Base-by-base conservation (phyloP, 2,329 filamentous ascomycete genomes). In the Penicillium sp. region DNA sequence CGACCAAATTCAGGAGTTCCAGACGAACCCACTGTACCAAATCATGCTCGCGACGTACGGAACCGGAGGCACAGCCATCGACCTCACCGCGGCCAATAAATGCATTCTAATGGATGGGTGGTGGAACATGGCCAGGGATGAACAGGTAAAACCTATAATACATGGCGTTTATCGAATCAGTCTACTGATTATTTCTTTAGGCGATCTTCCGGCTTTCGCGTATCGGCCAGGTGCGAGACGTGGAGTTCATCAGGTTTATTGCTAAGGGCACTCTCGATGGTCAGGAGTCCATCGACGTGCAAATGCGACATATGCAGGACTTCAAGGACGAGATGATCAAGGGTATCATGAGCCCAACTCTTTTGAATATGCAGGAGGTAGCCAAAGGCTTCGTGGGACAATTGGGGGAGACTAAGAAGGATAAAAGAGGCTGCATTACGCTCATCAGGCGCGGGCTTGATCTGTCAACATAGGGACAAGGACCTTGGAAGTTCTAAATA, bases 61-160 rank as follows among this genome's bases (percentile, higher is more conserved):
- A 44, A 78, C 76, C 20, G 82, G 82, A 28, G 81, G 82, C 2
- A 66, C 72, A 4, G 78, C 79, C 0, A 72, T 86, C 20, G 84
- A 86, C 56, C 67, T 86, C 9, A 82, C 80, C 0, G 77, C 77
- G 64, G 82, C 83, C 1, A 81, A 80, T 42, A 74, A 79, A 3
- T 77, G 81, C 20, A 80, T 83, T 18, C 67, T 79, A 0, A 44
- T 80, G 0, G 80, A 84, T 28, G 67, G 73, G 0, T 83, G 80
- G 79, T 89, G 81, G 81, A 88, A 88, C 49, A 66, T 66, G 1
- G 72, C 76, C 0, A 65, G 75, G 0, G 83, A 89, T 56, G 70
- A 81, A n/a, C 86, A 89, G 58, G 83, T 62, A 57, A 9, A 42
- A 46, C 15, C 0, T 35, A 18, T 3, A 9, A 18, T 9, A 7